Base-by-base conservation (phyloP, 2,329 filamentous ascomycete genomes). In the Acrocalymma vagum region DNA sequence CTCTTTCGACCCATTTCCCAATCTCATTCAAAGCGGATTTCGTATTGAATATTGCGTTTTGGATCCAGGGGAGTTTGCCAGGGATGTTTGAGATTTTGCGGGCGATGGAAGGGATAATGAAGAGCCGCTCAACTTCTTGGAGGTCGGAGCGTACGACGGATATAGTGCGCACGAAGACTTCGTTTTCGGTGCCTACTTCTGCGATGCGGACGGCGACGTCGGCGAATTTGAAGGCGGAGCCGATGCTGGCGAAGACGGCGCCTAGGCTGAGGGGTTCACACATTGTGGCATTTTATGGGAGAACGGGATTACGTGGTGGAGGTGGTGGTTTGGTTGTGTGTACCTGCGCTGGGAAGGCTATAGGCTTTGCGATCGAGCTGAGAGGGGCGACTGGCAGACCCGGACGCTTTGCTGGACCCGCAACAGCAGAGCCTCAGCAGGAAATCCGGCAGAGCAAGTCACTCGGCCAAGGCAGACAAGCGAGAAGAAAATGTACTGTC, bases 141-240 rank as follows among this genome's bases (percentile, higher is more conserved):
- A 63, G 49, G 30, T 62, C 56, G 7, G 46, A 45, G 2, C 60
- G 54, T 4, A 63, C 56, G 9, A 59, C 42, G 13, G 38, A 38
- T 29, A 63, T 63, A 3, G 45, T 51, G 5, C 58, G 58, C 6
- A 63, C 49, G 24, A 62, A 63, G 2, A 59, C 50, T 10, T 53
- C 55, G 20, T 57, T 60, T 29, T 63, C 60, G 14, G 51, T 48
- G 0, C 53, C 55, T 5, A 62, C 43, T 27, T 62, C 56, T 22
- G 44, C 43, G 9, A 57, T 45, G 11, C 48, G 54, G 16, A 56
- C 29, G 10, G 50, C 56, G 25, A 58, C 33, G 11, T 62, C 58
- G 10, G 56, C 51, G 34, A 62, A 56, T 33, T 48, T 60, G 33
- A 60, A 55, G 9, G 47, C 39, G 29, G 39, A 55, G 29, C 53